Percentiles rank a stretch among this genome's conserved stretches.
phyloP scores from a whole-genome alignment of 495 filamentous ascomycete species.

The Lophiostoma macrostomum region DNA sequence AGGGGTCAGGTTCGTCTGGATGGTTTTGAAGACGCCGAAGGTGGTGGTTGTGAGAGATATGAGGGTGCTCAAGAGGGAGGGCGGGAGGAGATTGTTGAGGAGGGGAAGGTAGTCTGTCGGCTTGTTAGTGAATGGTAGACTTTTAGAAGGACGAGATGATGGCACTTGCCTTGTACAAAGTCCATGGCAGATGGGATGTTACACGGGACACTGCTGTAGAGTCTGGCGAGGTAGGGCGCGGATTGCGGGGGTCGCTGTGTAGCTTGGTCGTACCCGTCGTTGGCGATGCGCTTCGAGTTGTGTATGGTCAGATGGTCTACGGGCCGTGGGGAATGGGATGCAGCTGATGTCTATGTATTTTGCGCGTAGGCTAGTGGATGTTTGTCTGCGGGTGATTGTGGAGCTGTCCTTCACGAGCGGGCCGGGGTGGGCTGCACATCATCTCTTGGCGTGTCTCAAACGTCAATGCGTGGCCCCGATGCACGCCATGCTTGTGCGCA shows the following conservation, averaged over 20 bases:
- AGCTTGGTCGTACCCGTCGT: too few species aligned
- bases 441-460: conserved; percentile 4
- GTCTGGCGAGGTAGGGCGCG: too few species aligned
- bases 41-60: conserved; percentile 2
- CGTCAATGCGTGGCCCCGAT: background rate
- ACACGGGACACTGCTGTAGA: too few species aligned
- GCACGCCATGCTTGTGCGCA: background rate
- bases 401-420: background rate
- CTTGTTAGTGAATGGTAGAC: background rate
- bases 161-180: conserved; percentile 16
- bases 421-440: conserved; percentile 3
- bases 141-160: background rate
- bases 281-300: background rate
- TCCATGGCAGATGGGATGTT: conserved; percentile 16
- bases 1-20: conserved; percentile 9
- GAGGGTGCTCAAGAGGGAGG: conserved; percentile 11
- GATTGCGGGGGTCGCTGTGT: too few species aligned
- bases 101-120: conserved; percentile 14
- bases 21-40: conserved; percentile 3
- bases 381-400: too few species aligned
- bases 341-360: too few species aligned
- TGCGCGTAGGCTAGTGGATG: too few species aligned
- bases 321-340: too few species aligned
- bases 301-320: too few species aligned
- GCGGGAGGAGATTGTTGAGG: conserved; percentile 4